Conservation (phyloP, 257 asterid species). For the Solanum chiquidenum region DNA sequence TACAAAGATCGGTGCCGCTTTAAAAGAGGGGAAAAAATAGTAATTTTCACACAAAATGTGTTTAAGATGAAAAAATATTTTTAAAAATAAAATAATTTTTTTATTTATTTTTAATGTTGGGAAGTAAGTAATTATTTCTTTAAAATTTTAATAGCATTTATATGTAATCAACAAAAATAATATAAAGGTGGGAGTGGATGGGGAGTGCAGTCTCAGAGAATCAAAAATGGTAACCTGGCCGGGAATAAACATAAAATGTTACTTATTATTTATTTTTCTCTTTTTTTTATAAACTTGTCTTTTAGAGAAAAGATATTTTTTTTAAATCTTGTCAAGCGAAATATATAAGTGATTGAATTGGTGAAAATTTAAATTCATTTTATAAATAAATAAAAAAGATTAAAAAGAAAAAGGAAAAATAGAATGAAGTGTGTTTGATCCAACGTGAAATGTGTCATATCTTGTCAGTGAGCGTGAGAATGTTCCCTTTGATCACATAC, state of each 20-base stretch:
- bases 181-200: background rate
- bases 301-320: too few species aligned
- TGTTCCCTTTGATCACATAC: constrained; percentile 4
- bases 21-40: background rate
- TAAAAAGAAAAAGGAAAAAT: background rate
- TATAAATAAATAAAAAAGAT: background rate
- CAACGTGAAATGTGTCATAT: constrained; percentile 2
- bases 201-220: too few species aligned
- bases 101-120: background rate
- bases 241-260: too few species aligned
- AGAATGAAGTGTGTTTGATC: constrained; percentile 10
- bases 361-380: background rate
- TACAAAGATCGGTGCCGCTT: constrained; percentile 8
- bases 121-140: background rate
- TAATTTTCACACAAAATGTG: background rate
- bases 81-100: too few species aligned
- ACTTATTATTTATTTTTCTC: too few species aligned
- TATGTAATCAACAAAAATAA: too few species aligned
- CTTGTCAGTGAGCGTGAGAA: constrained; percentile 31
- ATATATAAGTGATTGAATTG: background rate
- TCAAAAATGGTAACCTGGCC: fast-evolving
- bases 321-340: fast-evolving
- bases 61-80: too few species aligned
- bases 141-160: background rate
- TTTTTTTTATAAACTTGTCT: too few species aligned